Evolutionary conservation across 306 rosid genomes (phyloP), one percentile per base, ranked within the genome.

Genomic region (Potentilla sterilis): DNA sequence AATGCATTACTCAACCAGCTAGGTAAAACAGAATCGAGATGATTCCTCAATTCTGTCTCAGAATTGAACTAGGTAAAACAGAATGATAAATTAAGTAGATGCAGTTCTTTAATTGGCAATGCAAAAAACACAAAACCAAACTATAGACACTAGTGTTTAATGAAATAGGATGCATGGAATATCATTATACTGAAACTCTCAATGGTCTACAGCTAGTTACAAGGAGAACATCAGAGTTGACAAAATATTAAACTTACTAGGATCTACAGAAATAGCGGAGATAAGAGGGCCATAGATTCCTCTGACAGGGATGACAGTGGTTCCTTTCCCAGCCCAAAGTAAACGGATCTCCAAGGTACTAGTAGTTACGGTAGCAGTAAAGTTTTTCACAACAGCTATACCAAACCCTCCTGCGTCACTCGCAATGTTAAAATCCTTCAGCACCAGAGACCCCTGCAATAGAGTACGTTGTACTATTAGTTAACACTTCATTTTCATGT

Each of bases 251-350:
- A 76, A 75, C 79, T 43, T 48, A 86, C 87, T 72, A 18, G 78
- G 65, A 55, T 35, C 18, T 46, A 78, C 76, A 19, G 82, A 75
- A 75, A 86, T 86, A 48, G 89, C 89, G 7, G 85, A 86, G 57
- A 86, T 81, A 9, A 86, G 85, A 69, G 89, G 87, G 55, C 89
- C 87, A 66, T 81, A 86, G 58, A 57, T 41, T 86, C 86, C 87
- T 78, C 83, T 66, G 0, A 0, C 0, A 5, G 89, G 87, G 58
- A 83, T 69, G 52, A 67, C 77, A 18, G 41, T 54, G 40, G 87
- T 83, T 42, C 89, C 89, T 70, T 76, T 86, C 55, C 89, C 89
- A 9, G 86, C 81, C 89, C 89, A 86, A 62, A 42, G 78, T 12
- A 86, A 70, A 24, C 82, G 83, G 65, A 86, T 77, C 74, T 86